Evolutionary conservation across 805 yeast species (phyloP).

Genomic region (Danielia oregonensis): DNA sequence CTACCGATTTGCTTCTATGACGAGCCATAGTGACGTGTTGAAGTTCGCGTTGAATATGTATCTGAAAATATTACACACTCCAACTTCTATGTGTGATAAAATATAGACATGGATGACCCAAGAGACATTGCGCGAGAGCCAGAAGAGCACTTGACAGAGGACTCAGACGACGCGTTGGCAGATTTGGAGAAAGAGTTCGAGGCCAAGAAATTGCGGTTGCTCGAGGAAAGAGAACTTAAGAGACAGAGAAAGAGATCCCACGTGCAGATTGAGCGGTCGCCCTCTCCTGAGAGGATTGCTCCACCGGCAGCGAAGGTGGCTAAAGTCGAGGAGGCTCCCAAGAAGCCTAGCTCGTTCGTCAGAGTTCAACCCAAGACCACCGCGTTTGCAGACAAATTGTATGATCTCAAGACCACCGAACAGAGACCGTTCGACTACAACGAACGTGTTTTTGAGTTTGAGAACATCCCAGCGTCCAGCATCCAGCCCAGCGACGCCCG

Average conservation of each 20-base stretch:
- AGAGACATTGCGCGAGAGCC: constrained; percentile 21
- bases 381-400: constrained; percentile 13
- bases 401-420: constrained; percentile 2
- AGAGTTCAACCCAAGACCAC: constrained; percentile 1
- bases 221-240: constrained; percentile 16
- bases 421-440: constrained; percentile 5
- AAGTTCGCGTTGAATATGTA: no score
- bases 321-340: not conserved
- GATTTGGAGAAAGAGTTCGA: constrained; percentile 36
- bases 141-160: constrained; percentile 33
- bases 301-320: constrained; percentile 1
- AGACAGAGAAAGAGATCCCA: constrained; percentile 1
- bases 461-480: constrained; percentile 9
- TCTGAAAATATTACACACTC: no score
- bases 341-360: not conserved
- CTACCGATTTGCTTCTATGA: constrained; percentile 59
- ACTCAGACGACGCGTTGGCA: constrained; percentile 34
- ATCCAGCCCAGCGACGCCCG: constrained; percentile 1
- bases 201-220: constrained; percentile 18
- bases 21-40: constrained; percentile 28
- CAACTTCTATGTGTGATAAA: no score
- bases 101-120: constrained; percentile 32
- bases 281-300: constrained; percentile 10
- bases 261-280: constrained; percentile 13
- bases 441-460: constrained; percentile 15